These are phyloP conservation scores for Cinnamomum micranthum DNA, from an alignment of 164 flowering plant genomes.

Conservation along the genomic window DNA sequence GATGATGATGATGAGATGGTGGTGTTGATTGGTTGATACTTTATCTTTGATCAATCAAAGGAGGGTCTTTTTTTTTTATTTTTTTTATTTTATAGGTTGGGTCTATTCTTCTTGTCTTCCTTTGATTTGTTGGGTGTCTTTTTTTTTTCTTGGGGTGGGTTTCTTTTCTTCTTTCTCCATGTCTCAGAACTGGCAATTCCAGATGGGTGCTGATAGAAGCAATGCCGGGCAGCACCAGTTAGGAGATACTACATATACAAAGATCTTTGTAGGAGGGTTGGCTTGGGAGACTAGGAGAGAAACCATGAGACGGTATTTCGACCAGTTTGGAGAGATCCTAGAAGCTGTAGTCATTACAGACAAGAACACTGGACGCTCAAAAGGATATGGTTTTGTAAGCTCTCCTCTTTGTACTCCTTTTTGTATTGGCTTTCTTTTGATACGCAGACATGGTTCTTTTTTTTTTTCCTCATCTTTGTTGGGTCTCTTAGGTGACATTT, in stretches of 20 bases:
- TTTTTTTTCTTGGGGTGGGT: background rate
- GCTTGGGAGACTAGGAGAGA: constrained; percentile 75
- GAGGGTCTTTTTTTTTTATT: background rate
- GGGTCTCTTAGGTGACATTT: constrained; percentile 43
- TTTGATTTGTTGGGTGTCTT: background rate
- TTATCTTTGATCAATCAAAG: background rate
- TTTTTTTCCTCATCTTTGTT: background rate
- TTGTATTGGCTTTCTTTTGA: background rate
- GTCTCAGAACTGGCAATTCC: constrained; percentile 55
- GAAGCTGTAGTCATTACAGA: constrained; percentile 70
- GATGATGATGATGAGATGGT: constrained; percentile 14
- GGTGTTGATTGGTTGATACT: constrained; percentile 23
- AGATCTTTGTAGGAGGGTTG: constrained; percentile 67
- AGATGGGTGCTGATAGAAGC: constrained; percentile 41
- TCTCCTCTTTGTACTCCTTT: background rate
- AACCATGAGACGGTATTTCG: constrained; percentile 59
- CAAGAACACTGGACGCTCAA: constrained; percentile 60
- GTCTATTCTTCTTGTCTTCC: background rate
- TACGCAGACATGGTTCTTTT: background rate
- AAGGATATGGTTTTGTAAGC: constrained; percentile 71
- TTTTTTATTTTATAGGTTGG: background rate
- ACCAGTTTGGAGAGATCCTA: constrained; percentile 66
- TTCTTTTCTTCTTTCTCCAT: constrained; percentile 17
- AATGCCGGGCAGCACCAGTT: constrained; percentile 27
- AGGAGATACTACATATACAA: constrained; percentile 55